These are phyloP conservation scores for Gossypium lobatum DNA, from an alignment of 441 rosid genomes.

Conservation along the genomic window DNA sequence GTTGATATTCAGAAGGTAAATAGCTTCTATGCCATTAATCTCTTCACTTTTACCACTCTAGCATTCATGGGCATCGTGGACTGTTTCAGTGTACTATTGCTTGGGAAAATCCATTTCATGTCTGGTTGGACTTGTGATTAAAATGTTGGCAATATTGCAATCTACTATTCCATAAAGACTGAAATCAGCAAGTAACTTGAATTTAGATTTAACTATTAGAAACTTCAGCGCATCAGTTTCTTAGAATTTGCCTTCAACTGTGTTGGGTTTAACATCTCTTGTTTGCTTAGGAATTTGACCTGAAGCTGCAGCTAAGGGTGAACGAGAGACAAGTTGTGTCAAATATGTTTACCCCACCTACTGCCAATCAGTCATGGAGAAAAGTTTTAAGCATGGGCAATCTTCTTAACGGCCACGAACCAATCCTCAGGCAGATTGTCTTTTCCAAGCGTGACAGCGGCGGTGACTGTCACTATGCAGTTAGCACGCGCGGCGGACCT, in stretches of 20 bases:
- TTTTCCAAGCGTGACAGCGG: conserved; percentile 58
- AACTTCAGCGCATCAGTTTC: neutral
- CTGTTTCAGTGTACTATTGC: neutral
- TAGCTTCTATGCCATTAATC: conserved; percentile 6
- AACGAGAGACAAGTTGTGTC: conserved; percentile 61
- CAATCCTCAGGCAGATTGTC: conserved; percentile 69
- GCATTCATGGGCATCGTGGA: neutral
- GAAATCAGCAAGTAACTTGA: neutral
- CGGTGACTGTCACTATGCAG: conserved; percentile 55
- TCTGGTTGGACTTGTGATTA: neutral
- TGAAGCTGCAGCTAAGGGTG: conserved; percentile 46
- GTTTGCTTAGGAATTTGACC: conserved; percentile 52
- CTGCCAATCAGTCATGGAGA: conserved; percentile 86
- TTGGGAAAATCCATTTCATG: conserved; percentile 8
- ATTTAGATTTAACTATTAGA: neutral
- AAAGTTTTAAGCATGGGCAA: conserved; percentile 98
- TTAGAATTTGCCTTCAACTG: neutral
- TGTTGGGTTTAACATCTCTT: neutral
- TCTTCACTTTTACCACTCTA: neutral
- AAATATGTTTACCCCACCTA: conserved; percentile 64
- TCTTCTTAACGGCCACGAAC: conserved; percentile 97
- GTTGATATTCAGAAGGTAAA: conserved; percentile 44
- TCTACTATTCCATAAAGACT: neutral
- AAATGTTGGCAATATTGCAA: neutral
- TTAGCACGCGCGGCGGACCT: conserved; percentile 16